These are phyloP conservation scores for Lizonia empirigonia DNA, from an alignment of 2,329 filamentous ascomycete species.

Conservation along the genomic window DNA sequence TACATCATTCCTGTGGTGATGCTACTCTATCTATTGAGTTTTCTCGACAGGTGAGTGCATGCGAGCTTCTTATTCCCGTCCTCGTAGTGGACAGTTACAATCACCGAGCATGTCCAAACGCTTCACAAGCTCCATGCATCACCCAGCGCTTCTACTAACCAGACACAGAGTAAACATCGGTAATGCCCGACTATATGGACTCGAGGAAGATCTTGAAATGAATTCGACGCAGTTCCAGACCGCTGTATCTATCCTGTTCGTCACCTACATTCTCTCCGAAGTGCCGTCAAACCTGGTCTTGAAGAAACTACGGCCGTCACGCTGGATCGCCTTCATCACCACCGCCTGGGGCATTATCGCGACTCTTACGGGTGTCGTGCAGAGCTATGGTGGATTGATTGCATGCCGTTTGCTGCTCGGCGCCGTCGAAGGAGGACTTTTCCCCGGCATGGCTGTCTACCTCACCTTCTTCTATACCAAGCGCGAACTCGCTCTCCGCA, in stretches of 20 bases:
- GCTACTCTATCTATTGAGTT: constrained; percentile 74
- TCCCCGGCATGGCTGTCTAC: constrained; percentile 71
- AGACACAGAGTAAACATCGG: constrained; percentile 67
- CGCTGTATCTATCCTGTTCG: constrained; percentile 53
- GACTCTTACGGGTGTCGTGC: constrained; percentile 70
- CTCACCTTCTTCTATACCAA: constrained; percentile 79
- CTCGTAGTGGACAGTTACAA: background rate
- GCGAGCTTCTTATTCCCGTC: background rate
- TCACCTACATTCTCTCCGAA: constrained; percentile 54
- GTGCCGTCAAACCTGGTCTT: constrained; percentile 55
- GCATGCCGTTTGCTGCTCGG: constrained; percentile 72
- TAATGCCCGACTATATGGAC: constrained; percentile 67
- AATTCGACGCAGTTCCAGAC: constrained; percentile 70
- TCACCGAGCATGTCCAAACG: background rate
- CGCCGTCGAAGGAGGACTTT: constrained; percentile 71
- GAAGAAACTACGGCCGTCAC: constrained; percentile 53
- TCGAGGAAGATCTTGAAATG: constrained; percentile 68
- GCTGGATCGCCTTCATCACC: constrained; percentile 66
- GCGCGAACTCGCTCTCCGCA: constrained; percentile 71
- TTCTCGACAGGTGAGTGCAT: constrained; percentile 67
- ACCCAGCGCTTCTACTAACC: constrained; percentile 15
- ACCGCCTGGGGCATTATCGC: constrained; percentile 63
- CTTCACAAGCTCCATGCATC: background rate
- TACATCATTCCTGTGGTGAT: constrained; percentile 70
- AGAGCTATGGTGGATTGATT: constrained; percentile 69